phyloP scores from a whole-genome alignment of 1,139 yeast species.

The Pichia sp. region DNA sequence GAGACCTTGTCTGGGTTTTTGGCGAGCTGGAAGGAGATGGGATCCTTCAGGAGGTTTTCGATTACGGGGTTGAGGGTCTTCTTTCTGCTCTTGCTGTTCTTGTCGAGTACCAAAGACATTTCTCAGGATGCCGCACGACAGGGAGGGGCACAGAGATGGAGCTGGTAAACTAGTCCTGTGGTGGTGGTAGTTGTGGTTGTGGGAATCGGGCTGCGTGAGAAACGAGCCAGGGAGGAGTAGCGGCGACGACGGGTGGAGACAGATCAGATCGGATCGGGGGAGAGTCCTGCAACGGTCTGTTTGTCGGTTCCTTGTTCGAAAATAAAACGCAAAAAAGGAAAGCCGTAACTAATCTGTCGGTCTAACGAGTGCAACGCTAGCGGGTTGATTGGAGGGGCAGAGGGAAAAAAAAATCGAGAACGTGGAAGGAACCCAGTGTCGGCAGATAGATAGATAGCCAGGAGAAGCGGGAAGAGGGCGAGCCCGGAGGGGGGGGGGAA shows the following conservation, averaged over 20 bases:
- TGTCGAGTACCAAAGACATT: slow-evolving; percentile 8
- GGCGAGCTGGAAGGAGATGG: slow-evolving; percentile 46
- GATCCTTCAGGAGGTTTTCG: slow-evolving; percentile 49
- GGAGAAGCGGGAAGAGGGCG: background rate
- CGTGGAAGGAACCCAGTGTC: background rate
- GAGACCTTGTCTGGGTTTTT: slow-evolving; percentile 38
- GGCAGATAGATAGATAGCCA: background rate
- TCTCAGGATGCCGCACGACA: too few species aligned
- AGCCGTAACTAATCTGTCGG: background rate
- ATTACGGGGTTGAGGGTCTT: slow-evolving; percentile 29
- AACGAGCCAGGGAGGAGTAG: too few species aligned
- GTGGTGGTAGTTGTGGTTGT: too few species aligned
- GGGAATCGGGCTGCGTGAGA: too few species aligned
- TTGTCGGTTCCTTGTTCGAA: background rate
- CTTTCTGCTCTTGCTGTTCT: slow-evolving; percentile 1
- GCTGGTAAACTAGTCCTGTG: too few species aligned
- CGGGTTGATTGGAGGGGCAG: background rate
- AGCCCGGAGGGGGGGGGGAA: background rate
- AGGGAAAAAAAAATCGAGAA: background rate
- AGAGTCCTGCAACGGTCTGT: too few species aligned
- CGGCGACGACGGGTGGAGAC: too few species aligned
- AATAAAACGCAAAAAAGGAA: background rate
- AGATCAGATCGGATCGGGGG: too few species aligned
- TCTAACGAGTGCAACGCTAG: background rate
- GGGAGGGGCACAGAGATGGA: background rate